Evolutionary conservation across 2,329 filamentous ascomycete genomes (phyloP).

Genomic region (Fusarium keratoplasticum): DNA sequence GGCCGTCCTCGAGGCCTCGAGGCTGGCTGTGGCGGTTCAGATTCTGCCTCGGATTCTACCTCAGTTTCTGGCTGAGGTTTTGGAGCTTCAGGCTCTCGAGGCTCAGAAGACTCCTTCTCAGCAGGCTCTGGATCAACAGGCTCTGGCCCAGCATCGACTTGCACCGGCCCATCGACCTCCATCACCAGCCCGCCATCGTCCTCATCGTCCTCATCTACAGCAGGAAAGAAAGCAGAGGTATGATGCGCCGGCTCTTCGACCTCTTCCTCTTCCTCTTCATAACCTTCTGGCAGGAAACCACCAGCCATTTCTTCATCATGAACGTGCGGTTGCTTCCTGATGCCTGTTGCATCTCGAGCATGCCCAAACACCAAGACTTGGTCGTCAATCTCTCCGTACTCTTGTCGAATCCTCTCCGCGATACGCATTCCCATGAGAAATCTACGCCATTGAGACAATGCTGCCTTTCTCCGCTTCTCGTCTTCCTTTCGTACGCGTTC

Average conservation of each 20-base stretch:
- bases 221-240: slow-evolving; percentile 62
- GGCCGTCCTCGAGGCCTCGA: slow-evolving; percentile 9
- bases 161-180: slow-evolving; percentile 41
- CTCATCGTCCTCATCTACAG: slow-evolving; percentile 57
- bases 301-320: slow-evolving; percentile 67
- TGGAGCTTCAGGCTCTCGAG: background rate
- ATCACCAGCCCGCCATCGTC: slow-evolving; percentile 50
- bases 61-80: background rate
- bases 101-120: background rate
- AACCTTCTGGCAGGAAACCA: slow-evolving; percentile 70
- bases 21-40: slow-evolving; percentile 6
- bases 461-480: slow-evolving; percentile 80
- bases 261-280: slow-evolving; percentile 59
- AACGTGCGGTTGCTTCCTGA: slow-evolving; percentile 36
- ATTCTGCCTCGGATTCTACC: slow-evolving; percentile 7
- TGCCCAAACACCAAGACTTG: slow-evolving; percentile 67
- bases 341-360: slow-evolving; percentile 44
- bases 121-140: background rate
- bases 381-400: slow-evolving; percentile 76
- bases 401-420: slow-evolving; percentile 77
- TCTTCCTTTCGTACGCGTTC: slow-evolving; percentile 84
- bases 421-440: slow-evolving; percentile 89
- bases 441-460: slow-evolving; percentile 84
- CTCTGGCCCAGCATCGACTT: slow-evolving; percentile 9
- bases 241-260: slow-evolving; percentile 45